A percentile compares a stretch with the other conserved stretches of the same genome.
Conservation (phyloP, 2,329 filamentous ascomycete species). For the Coleophoma eucalyptorum region DNA sequence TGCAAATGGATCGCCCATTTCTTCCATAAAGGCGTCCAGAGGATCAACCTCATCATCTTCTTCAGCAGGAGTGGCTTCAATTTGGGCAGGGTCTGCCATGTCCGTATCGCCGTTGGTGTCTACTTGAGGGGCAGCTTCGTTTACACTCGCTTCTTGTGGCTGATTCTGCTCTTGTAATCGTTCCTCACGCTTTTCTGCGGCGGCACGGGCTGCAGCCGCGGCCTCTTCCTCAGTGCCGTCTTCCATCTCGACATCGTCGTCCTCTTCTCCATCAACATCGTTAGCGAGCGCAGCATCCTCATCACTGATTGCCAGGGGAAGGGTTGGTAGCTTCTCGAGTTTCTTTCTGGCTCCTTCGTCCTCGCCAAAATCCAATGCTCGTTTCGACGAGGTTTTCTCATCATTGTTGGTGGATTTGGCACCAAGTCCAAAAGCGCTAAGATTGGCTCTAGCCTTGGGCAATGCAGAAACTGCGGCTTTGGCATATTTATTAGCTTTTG, state of each 20-base stretch:
- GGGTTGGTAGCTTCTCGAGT: conserved; percentile 82
- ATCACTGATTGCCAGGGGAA: conserved; percentile 61
- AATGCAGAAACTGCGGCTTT: conserved; percentile 40
- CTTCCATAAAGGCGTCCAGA: conserved; percentile 91
- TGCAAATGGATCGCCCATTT: conserved; percentile 46
- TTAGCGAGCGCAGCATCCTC: conserved; percentile 49
- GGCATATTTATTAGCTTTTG: conserved; percentile 11
- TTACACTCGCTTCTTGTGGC: conserved; percentile 18
- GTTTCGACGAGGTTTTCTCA: conserved; percentile 66
- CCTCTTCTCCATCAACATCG: conserved; percentile 61
- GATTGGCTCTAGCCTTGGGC: conserved; percentile 67
- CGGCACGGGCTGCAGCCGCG: conserved; percentile 78
- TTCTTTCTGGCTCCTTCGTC: conserved; percentile 85
- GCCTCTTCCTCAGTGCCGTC: conserved; percentile 85
- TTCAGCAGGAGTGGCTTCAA: conserved; percentile 35
- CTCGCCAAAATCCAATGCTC: conserved; percentile 80
- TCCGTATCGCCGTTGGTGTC: conserved; percentile 25
- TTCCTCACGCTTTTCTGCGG: conserved; percentile 80
- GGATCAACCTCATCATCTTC: conserved; percentile 77
- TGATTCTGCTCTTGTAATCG: conserved; percentile 44
- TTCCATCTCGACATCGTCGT: conserved; percentile 67
- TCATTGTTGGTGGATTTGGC: conserved; percentile 61
- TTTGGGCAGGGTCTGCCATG: conserved; percentile 28
- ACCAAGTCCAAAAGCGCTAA: conserved; percentile 79
- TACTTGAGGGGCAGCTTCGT: conserved; percentile 33